Conservation (phyloP, 139 green algal species). For the Dunaliella primolecta region DNA sequence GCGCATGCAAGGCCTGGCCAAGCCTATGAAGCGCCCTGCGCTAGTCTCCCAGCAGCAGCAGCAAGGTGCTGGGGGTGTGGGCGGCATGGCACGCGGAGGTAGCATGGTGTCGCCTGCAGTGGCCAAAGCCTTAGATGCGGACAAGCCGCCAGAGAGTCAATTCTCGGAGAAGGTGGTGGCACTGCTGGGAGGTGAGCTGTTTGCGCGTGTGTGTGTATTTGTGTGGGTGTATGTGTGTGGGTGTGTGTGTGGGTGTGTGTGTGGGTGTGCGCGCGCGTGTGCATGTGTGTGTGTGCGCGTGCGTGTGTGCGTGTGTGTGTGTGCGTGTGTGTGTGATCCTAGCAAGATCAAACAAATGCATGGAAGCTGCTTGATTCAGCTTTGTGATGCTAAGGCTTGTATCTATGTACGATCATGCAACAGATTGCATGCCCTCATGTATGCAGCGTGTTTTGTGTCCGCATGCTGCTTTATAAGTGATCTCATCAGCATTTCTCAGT, state of each 20-base stretch:
- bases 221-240: neutral
- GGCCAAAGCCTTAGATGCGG: constrained; percentile 39
- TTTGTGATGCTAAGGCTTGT: neutral
- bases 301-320: neutral
- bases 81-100: neutral
- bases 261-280: neutral
- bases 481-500: no score
- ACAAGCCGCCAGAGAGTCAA: constrained; percentile 34
- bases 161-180: constrained; percentile 55
- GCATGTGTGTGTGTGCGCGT: neutral
- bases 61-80: neutral
- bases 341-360: neutral
- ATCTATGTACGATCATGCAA: neutral
- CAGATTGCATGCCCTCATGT: neutral
- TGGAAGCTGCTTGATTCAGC: neutral
- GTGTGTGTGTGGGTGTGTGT: neutral
- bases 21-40: constrained; percentile 5
- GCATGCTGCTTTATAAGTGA: no score
- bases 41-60: no score
- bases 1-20: constrained; percentile 4
- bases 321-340: neutral
- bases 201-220: constrained; percentile 10
- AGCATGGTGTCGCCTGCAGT: constrained; percentile 74
- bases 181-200: constrained; percentile 54
- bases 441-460: no score